These are phyloP conservation scores for Metschnikowia drakensbergensis DNA, from an alignment of 805 yeast genomes.

Conservation along the genomic window DNA sequence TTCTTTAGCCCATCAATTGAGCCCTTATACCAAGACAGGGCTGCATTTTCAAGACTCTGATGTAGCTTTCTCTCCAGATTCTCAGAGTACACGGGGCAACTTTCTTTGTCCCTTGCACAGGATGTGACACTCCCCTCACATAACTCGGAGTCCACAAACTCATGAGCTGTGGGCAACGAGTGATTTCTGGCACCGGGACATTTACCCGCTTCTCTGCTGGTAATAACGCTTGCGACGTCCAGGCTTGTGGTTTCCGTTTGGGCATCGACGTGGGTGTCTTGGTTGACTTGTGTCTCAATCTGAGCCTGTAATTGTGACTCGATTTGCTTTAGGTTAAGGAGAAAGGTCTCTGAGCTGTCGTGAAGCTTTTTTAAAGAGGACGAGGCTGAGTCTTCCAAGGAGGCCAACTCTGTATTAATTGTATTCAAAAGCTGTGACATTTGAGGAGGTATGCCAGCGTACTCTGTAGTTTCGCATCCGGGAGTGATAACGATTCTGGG, in stretches of 20 bases:
- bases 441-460: neutral
- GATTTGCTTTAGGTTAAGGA: conserved; percentile 22
- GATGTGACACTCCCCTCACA: neutral
- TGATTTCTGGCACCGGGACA: neutral
- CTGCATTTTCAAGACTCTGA: conserved; percentile 15
- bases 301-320: conserved; percentile 23
- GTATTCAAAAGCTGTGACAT: conserved; percentile 24
- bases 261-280: neutral
- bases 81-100: neutral
- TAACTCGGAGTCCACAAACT: neutral
- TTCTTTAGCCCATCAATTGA: conserved; percentile 32
- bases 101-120: neutral
- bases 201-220: neutral
- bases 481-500: conserved; percentile 6
- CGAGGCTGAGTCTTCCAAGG: conserved; percentile 23
- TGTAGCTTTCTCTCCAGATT: neutral
- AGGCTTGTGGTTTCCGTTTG: neutral
- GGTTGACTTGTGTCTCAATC: conserved; percentile 4
- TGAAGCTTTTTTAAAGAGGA: conserved; percentile 19
- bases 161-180: neutral
- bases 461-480: neutral
- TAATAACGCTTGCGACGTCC: neutral
- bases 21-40: conserved; percentile 33
- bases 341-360: conserved; percentile 22
- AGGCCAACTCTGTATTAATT: conserved; percentile 26